Evolutionary conservation across 139 green algal species (phyloP).

Genomic region (Chlorella sp.): DNA sequence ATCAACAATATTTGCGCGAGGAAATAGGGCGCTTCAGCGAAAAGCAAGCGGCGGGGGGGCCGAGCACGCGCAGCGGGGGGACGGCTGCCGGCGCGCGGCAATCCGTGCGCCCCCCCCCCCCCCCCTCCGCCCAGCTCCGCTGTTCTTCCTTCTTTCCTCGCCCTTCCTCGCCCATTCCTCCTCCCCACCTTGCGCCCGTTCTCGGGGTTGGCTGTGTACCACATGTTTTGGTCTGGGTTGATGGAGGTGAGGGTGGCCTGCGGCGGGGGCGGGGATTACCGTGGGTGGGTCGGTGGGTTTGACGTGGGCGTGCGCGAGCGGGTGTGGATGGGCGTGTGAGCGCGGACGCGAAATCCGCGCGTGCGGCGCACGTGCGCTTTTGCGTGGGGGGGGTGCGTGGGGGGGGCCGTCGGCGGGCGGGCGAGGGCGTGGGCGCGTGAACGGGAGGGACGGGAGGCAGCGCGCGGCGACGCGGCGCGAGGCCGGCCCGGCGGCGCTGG

Average conservation of each 20-base stretch:
- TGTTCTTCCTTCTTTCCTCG: not conserved
- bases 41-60: not conserved
- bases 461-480: no score
- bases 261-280: not conserved
- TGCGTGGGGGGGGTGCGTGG: not conserved
- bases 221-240: conserved; percentile 72
- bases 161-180: not conserved
- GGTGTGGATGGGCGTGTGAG: not conserved
- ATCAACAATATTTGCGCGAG: not conserved
- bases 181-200: conserved; percentile 79
- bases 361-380: conserved; percentile 28
- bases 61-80: not conserved
- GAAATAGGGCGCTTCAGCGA: not conserved
- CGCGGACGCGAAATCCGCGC: not conserved
- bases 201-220: conserved; percentile 83
- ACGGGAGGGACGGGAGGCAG: not conserved
- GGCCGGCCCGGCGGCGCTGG: no score
- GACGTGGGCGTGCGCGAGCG: not conserved
- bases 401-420: not conserved
- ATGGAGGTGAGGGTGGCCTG: conserved; percentile 47
- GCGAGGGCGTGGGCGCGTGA: not conserved
- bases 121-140: not conserved
- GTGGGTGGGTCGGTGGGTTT: not conserved
- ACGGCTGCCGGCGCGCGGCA: not conserved
- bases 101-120: not conserved